Base-by-base conservation (phyloP, 192 early-diverging fungal genomes). In the Backusella australiensis region DNA sequence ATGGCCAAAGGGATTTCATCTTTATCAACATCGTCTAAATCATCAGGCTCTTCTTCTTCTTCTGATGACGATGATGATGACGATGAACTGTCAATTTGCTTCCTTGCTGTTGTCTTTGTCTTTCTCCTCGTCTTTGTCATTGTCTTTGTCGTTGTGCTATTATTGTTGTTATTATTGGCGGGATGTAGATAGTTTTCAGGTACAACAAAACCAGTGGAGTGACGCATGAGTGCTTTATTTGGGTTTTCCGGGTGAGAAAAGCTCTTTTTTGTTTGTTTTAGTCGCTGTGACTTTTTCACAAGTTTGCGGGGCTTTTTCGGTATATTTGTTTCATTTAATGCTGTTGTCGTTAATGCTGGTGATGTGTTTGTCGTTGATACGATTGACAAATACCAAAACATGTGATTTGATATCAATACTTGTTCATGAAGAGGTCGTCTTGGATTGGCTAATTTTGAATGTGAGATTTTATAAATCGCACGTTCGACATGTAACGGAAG, bases 371-470 rank as follows among this genome's bases (percentile, higher is more conserved):
- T 49, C 9, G 26, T 71, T 34, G 70, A 49, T 65, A 92, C 89
- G 5, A 92, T 86, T 36, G 90, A 90, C 56, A 94, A 79, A 79
- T 94, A 94, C 93, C 93, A 94, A 77, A 94, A 92, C 90, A 94
- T 91, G 87, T 92, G 89, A 69, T 94, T 94, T 29, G 93, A 92
- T 53, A 94, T 86, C 74, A 92, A 74, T 17, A 94, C 93, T 79
- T 94, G 93, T 39, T 94, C 89, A 23, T 90, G 80, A 21, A 94
- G 78, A 23, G 93, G 93, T 3, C 93, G 88, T 29, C 93, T 83
- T 35, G 93, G 90, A 69, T 92, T 94, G 23, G 93, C 91, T 53
- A 94, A 78, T 77, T 94, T 94, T n/a, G 89, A 89, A 34, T 91
- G 91, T 1, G 90, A 90, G 23, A 92, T 77, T 19, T 91, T 90